Conservation (phyloP, 257 asterid species). For the Jacaranda copaia region DNA sequence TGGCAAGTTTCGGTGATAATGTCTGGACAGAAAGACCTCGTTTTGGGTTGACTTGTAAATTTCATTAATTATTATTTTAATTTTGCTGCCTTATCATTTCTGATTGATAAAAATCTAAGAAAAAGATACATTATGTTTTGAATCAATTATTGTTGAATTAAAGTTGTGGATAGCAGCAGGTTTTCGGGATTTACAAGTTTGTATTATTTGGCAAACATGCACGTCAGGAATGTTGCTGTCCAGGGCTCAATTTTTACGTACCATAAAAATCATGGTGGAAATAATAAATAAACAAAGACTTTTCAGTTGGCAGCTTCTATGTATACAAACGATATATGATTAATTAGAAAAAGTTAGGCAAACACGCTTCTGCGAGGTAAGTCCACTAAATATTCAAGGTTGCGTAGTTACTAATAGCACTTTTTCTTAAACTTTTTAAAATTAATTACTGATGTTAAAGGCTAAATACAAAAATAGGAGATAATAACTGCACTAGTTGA, state of each 20-base stretch:
- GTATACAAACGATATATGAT: background rate
- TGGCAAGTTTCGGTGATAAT: conserved; percentile 50
- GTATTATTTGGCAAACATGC: conserved; percentile 3
- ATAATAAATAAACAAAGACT: background rate
- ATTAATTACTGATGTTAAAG: no score
- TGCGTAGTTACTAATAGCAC: no score
- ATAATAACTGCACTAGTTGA: no score
- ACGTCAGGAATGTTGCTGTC: conserved; percentile 25
- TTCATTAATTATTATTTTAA: background rate
- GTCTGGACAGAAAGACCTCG: conserved; percentile 32
- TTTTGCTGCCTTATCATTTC: background rate
- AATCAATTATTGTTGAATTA: conserved; percentile 43
- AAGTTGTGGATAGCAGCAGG: conserved; percentile 16
- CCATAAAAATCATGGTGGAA: background rate
- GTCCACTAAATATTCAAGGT: background rate
- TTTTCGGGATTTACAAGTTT: conserved; percentile 32
- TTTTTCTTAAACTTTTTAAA: no score
- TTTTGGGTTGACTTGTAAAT: conserved; percentile 36
- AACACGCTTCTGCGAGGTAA: background rate
- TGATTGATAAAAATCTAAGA: conserved; percentile 14
- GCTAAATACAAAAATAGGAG: no score
- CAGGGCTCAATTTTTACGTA: background rate
- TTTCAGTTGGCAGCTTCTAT: background rate
- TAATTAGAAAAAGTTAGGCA: background rate
- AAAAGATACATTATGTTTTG: background rate